Evolutionary conservation across 352 stramenopile species (phyloP).

Genomic region (Globisporangium abappressorium): DNA sequence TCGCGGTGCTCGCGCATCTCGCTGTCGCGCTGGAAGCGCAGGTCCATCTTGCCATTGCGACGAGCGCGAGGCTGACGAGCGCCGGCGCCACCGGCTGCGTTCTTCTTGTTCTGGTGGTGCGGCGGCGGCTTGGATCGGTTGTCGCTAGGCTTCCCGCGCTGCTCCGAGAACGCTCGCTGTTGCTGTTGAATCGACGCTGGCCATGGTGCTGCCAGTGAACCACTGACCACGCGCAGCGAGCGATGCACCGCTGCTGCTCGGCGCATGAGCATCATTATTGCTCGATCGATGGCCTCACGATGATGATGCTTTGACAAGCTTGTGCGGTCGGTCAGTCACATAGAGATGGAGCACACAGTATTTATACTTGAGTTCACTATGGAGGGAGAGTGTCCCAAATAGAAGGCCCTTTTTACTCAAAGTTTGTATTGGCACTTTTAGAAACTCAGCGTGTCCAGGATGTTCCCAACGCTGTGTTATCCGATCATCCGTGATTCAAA

Average conservation of each 20-base stretch:
- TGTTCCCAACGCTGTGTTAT: not conserved
- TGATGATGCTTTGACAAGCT: not conserved
- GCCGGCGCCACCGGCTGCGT: not conserved
- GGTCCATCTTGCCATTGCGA: not conserved
- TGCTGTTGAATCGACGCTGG: not conserved
- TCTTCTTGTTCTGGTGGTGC: not conserved
- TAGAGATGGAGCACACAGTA: not conserved
- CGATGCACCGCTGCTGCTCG: constrained; percentile 4
- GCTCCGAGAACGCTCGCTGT: constrained; percentile 1
- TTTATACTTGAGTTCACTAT: not conserved
- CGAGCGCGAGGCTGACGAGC: not conserved
- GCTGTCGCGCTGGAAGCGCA: constrained; percentile 14
- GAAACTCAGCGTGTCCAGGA: not conserved
- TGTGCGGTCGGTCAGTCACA: not conserved
- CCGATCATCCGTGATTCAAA: not conserved
- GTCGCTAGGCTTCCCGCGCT: not conserved
- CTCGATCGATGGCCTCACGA: not conserved
- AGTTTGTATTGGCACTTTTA: not conserved
- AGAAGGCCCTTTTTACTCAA: not conserved
- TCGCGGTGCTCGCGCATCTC: constrained; percentile 3
- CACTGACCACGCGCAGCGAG: not conserved
- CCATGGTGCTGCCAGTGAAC: not conserved
- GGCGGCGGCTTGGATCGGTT: not conserved
- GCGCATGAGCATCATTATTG: not conserved
- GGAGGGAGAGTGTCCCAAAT: not conserved